Percentiles rank a stretch among this genome's conserved stretches.
Evolutionary conservation across 305 asterid species (phyloP).

Genomic region (Fraxinus floribunda): DNA sequence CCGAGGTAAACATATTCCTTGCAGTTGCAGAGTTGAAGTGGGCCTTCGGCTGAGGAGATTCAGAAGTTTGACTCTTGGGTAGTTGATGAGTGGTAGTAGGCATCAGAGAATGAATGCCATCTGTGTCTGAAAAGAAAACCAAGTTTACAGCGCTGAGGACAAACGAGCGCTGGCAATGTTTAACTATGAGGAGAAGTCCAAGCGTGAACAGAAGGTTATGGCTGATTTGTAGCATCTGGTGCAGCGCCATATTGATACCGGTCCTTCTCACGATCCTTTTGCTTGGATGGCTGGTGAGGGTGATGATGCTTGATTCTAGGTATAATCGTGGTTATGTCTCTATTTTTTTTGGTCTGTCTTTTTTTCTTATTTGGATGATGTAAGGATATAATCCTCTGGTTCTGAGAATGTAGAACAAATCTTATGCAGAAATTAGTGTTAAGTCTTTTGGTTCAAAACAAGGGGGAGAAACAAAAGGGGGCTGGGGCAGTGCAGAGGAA

Average conservation of each 20-base stretch:
- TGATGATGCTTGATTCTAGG: slow-evolving; percentile 50
- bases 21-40: slow-evolving; percentile 82
- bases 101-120: slow-evolving; percentile 99
- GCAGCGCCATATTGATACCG: slow-evolving; percentile 88
- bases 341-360: not conserved
- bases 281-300: slow-evolving; percentile 61
- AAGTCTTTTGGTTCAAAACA: not conserved
- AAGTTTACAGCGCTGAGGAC: slow-evolving; percentile 96
- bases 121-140: slow-evolving; percentile 95
- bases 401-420: not conserved
- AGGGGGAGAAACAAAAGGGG: not conserved
- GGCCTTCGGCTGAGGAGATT: slow-evolving; percentile 97
- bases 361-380: slow-evolving; percentile 15
- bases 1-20: slow-evolving; percentile 98
- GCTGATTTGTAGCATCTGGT: slow-evolving; percentile 94
- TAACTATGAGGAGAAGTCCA: slow-evolving; percentile 95
- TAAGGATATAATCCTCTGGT: slow-evolving; percentile 21
- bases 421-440: slow-evolving; percentile 7
- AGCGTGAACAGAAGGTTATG: slow-evolving; percentile 97
- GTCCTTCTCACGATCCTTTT: slow-evolving; percentile 86
- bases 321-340: not conserved
- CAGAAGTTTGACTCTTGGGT: slow-evolving; percentile 80
- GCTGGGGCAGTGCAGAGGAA: not conserved
- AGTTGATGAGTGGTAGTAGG: slow-evolving; percentile 99
- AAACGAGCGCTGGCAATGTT: slow-evolving; percentile 95